Percentiles rank a stretch among this genome's conserved stretches.
Conservation (phyloP, 2,329 filamentous ascomycete species). For the Thelonectria blattea region DNA sequence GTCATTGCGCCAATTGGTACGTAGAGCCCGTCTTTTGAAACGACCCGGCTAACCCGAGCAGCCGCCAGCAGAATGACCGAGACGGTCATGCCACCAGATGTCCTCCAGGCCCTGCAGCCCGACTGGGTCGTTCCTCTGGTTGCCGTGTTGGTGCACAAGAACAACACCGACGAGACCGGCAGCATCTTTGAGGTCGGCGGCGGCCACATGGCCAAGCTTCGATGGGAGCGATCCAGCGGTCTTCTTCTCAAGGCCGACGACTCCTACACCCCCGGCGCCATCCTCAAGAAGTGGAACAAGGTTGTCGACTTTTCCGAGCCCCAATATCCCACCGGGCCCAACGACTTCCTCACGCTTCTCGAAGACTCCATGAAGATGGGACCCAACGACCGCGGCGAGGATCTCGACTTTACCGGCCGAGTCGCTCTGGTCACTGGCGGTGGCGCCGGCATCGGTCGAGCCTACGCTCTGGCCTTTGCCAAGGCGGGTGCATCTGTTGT, state of each 20-base stretch:
- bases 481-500: conserved; percentile 85
- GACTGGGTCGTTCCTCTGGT: conserved; percentile 96
- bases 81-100: conserved; percentile 93
- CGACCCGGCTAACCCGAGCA: conserved; percentile 39
- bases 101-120: conserved; percentile 83
- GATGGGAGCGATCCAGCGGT: conserved; percentile 93
- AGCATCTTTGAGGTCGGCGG: conserved; percentile 93
- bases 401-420: conserved; percentile 81
- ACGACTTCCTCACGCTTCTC: conserved; percentile 86
- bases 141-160: conserved; percentile 84
- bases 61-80: conserved; percentile 95
- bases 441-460: conserved; percentile 88
- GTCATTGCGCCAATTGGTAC: conserved; percentile 84
- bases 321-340: conserved; percentile 81
- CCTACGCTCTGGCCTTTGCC: conserved; percentile 87
- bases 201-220: conserved; percentile 88
- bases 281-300: conserved; percentile 88
- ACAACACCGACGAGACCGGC: conserved; percentile 82
- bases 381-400: conserved; percentile 73
- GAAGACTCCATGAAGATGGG: conserved; percentile 83
- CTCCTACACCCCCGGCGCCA: conserved; percentile 83
- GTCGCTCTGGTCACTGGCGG: conserved; percentile 88
- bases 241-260: conserved; percentile 88
- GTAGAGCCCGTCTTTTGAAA: conserved; percentile 21
- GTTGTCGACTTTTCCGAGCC: conserved; percentile 83